These are phyloP conservation scores for Cephaloascus fragrans DNA, from an alignment of 805 yeast species.

Conservation along the genomic window DNA sequence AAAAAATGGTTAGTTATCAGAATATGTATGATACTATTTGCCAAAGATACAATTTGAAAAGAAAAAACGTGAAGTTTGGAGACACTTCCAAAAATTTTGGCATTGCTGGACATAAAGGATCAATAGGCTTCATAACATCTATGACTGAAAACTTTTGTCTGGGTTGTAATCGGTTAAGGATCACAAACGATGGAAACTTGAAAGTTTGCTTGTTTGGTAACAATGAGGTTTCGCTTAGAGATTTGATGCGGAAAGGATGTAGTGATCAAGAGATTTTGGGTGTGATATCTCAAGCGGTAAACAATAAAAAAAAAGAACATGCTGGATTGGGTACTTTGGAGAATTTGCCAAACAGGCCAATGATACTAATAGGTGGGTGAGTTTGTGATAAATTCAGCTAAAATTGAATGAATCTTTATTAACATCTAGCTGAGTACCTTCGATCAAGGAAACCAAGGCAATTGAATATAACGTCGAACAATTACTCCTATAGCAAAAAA, in stretches of 20 bases:
- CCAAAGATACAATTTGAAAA: slow-evolving; percentile 13
- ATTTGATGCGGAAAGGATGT: slow-evolving; percentile 26
- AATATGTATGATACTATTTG: slow-evolving; percentile 28
- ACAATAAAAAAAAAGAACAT: slow-evolving; percentile 37
- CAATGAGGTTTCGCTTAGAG: slow-evolving; percentile 37
- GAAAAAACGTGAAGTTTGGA: slow-evolving; percentile 18
- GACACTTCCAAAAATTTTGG: slow-evolving; percentile 40
- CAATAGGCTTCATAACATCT: slow-evolving; percentile 43
- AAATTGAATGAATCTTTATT: too few relatives aligned
- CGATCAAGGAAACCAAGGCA: too few relatives aligned
- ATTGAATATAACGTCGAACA: too few relatives aligned
- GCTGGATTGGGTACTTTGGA: slow-evolving; percentile 40
- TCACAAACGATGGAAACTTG: slow-evolving; percentile 44
- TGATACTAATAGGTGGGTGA: slow-evolving; percentile 49
- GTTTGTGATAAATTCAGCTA: too few relatives aligned
- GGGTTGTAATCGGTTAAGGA: slow-evolving; percentile 39
- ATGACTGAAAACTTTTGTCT: slow-evolving; percentile 46
- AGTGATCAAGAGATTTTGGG: slow-evolving; percentile 23
- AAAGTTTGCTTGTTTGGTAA: slow-evolving; percentile 48
- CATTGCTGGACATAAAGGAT: slow-evolving; percentile 32
- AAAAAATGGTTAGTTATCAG: slow-evolving; percentile 33
- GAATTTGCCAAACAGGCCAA: slow-evolving; percentile 39
- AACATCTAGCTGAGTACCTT: too few relatives aligned
- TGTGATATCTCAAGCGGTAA: slow-evolving; percentile 35
- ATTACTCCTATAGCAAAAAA: too few relatives aligned